These are phyloP conservation scores for Hyphodiscus sp. DNA, from an alignment of 2,329 filamentous ascomycete genomes.

Conservation along the genomic window DNA sequence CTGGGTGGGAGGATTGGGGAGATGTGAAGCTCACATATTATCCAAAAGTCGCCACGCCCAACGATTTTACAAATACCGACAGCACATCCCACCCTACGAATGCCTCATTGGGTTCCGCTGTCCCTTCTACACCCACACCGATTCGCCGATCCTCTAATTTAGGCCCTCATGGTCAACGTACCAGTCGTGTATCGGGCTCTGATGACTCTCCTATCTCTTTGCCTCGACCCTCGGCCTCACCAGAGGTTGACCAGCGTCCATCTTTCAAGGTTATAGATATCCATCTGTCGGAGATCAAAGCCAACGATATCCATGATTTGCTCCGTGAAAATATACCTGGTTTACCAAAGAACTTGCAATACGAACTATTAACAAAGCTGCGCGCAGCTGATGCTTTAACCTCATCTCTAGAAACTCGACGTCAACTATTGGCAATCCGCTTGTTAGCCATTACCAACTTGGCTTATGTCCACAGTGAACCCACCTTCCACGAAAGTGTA, in stretches of 20 bases:
- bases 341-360: slow-evolving; percentile 66
- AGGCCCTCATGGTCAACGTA: slow-evolving; percentile 26
- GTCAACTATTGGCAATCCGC: slow-evolving; percentile 72
- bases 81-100: slow-evolving; percentile 24
- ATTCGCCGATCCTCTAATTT: slow-evolving; percentile 30
- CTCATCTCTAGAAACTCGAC: slow-evolving; percentile 57
- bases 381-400: slow-evolving; percentile 77
- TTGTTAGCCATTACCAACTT: slow-evolving; percentile 85
- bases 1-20: slow-evolving; percentile 70
- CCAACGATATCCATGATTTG: slow-evolving; percentile 49
- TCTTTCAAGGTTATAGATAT: slow-evolving; percentile 36
- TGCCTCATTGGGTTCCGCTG: slow-evolving; percentile 20
- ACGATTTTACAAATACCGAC: slow-evolving; percentile 15
- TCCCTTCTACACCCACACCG: slow-evolving; percentile 29
- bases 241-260: slow-evolving; percentile 22
- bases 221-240: slow-evolving; percentile 16
- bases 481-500: slow-evolving; percentile 77
- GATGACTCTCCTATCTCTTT: slow-evolving; percentile 29
- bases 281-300: slow-evolving; percentile 46
- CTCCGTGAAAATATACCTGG: slow-evolving; percentile 51
- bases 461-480: slow-evolving; percentile 80
- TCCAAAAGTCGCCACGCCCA: slow-evolving; percentile 30
- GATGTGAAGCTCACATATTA: slow-evolving; percentile 80
- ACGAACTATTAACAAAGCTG: slow-evolving; percentile 78
- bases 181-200: slow-evolving; percentile 28